These are phyloP conservation scores for Colletotrichum lindemuthianum DNA, from an alignment of 2,329 filamentous ascomycete species.

Conservation along the genomic window DNA sequence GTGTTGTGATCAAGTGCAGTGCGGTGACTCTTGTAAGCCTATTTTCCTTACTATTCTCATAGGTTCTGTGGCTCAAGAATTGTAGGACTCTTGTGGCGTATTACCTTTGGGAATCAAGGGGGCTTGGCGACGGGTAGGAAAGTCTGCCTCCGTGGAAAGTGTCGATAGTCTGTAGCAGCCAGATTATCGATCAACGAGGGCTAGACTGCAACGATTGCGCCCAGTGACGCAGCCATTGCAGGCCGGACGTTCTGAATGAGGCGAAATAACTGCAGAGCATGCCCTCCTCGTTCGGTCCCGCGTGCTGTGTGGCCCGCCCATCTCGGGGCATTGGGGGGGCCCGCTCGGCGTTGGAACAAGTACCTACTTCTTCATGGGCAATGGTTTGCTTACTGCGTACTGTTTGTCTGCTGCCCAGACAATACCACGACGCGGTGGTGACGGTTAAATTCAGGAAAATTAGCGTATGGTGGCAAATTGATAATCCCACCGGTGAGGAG, in stretches of 20 bases:
- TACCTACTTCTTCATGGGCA: background rate
- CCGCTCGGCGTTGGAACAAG: constrained; percentile 13
- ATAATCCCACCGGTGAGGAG: constrained; percentile 11
- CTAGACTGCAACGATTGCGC: constrained; percentile 12
- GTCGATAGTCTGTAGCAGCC: constrained; percentile 18
- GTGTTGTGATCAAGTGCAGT: too few relatives aligned
- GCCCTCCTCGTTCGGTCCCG: constrained; percentile 8
- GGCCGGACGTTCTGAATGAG: constrained; percentile 6
- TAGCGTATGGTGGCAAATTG: constrained; percentile 21
- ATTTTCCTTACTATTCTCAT: too few relatives aligned
- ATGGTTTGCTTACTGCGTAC: constrained; percentile 9
- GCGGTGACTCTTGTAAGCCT: too few relatives aligned
- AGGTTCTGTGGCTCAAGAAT: too few relatives aligned
- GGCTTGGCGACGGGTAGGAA: background rate
- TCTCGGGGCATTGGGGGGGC: constrained; percentile 16
- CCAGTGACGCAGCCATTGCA: constrained; percentile 31
- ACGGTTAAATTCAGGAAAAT: constrained; percentile 1
- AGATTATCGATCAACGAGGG: constrained; percentile 23
- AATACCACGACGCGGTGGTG: constrained; percentile 4
- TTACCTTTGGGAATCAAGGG: too few relatives aligned
- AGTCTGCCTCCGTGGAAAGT: constrained; percentile 28
- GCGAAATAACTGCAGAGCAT: constrained; percentile 8
- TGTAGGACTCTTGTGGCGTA: too few relatives aligned
- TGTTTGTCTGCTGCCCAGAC: constrained; percentile 7
- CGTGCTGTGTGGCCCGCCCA: constrained; percentile 22